Base-by-base conservation (phyloP, 1,284 basidiomycete species). In the Puccinia novopanici region DNA sequence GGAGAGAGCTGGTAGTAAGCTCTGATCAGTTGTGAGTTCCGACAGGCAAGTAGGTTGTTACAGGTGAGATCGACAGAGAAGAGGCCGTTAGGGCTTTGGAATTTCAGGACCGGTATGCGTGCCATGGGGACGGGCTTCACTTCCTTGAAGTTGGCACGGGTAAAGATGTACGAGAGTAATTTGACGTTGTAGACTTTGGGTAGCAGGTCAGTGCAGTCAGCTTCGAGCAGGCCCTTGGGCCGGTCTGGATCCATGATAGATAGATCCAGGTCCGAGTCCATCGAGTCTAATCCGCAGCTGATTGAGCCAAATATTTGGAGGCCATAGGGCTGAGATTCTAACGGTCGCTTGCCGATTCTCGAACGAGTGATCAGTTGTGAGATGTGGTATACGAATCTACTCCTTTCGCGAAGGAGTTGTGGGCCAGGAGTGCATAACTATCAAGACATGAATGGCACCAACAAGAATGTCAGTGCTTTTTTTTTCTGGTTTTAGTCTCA, bases 51-150 rank as follows among this genome's bases (percentile, higher is more conserved):
- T 2, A 55, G 65, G 34, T 78, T 68, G 67, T 78, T 78, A 24
- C 75, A 78, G 52, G 70, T 78, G 3, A 78, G 40, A 48, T 78
- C 75, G 52, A 55, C 63, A 0, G 63, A 55, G 40, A 78, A 68
- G 40, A 30, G 42, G 12, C 65, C 34, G 52, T 59, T 45, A 0
- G 75, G 75, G 50, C 65, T 70, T 5, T 27, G 48, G 24, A 78
- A 68, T 22, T 78, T 78, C 13, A 78, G 30, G 22, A 78, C 55
- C 17, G 75, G 75, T 1, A 48, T 70, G 2, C 34, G 54, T 22
- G 75, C 75, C 37, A 65, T 22, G 17, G 63, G 63, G 50, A 78
- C 67, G 34, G 75, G 52, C 17, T 40, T 55, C 37, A 78, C 40
- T 19, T 78, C 50, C 42, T 22, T 27, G 17, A 78, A 78, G 19